Conservation (phyloP, 352 stramenopile genomes). For the Globisporangium heterothallicum region DNA sequence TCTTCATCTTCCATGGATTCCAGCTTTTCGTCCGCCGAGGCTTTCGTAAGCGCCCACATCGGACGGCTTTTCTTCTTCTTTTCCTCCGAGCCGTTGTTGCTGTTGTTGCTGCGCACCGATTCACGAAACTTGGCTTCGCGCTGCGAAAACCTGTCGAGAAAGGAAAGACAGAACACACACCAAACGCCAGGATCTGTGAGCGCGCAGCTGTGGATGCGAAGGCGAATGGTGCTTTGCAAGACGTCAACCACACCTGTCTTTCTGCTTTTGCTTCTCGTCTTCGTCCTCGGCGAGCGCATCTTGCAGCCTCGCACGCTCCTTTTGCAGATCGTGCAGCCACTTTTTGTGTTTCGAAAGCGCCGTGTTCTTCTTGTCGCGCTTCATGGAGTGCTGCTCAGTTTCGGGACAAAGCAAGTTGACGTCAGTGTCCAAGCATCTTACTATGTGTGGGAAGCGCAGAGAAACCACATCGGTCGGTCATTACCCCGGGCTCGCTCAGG, state of each 20-base stretch:
- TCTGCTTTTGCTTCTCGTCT: slow-evolving; percentile 53
- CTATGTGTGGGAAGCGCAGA: background rate
- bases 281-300: slow-evolving; percentile 76
- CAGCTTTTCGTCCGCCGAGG: slow-evolving; percentile 69
- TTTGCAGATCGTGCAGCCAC: slow-evolving; percentile 91
- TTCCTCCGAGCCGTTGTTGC: slow-evolving; percentile 11
- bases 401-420: no score
- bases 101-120: slow-evolving; percentile 38
- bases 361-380: slow-evolving; percentile 89
- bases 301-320: slow-evolving; percentile 82
- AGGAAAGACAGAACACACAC: background rate
- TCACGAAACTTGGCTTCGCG: slow-evolving; percentile 76
- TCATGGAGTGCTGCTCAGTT: slow-evolving; percentile 78
- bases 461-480: slow-evolving; percentile 13
- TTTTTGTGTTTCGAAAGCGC: slow-evolving; percentile 91
- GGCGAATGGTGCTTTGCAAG: no score
- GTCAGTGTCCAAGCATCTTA: no score
- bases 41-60: slow-evolving; percentile 91
- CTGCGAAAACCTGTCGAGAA: slow-evolving; percentile 44
- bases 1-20: slow-evolving; percentile 72
- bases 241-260: slow-evolving; percentile 35
- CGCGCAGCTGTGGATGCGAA: no score
- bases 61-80: slow-evolving; percentile 44
- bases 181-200: no score
- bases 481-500: slow-evolving; percentile 55